Evolutionary conservation across 192 early-diverging fungal genomes (phyloP).

Genomic region (Gonapodya prolifera): DNA sequence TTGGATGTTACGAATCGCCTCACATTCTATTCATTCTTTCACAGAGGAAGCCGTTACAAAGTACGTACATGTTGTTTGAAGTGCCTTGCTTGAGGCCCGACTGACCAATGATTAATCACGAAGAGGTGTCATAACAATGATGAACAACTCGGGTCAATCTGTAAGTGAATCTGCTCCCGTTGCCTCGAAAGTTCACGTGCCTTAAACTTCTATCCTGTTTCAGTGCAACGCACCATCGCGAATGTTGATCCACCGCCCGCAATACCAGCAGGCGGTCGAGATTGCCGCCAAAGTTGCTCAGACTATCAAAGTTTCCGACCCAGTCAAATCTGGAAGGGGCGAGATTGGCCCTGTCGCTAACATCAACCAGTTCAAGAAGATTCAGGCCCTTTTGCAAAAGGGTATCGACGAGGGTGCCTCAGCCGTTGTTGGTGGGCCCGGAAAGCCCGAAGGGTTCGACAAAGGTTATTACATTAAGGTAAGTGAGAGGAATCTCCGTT

Average conservation of each 20-base stretch:
- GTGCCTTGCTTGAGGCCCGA: background rate
- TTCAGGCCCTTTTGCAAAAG: constrained; percentile 1
- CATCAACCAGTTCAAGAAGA: constrained; percentile 1
- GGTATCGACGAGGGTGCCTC: constrained; percentile 2
- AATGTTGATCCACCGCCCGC: background rate
- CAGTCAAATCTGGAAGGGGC: background rate
- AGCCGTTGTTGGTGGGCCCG: background rate
- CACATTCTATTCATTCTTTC: background rate
- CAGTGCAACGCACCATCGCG: constrained; percentile 4
- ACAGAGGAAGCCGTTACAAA: constrained; percentile 1
- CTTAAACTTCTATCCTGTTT: too few relatives aligned
- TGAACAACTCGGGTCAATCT: constrained; percentile 1
- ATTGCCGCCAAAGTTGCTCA: constrained; percentile 1
- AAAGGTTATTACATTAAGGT: constrained; percentile 2
- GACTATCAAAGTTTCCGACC: background rate
- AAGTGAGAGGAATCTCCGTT: too few relatives aligned
- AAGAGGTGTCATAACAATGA: constrained; percentile 1
- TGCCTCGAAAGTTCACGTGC: too few relatives aligned
- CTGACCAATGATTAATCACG: background rate
- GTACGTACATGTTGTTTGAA: background rate
- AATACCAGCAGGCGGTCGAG: background rate
- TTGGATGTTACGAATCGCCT: background rate
- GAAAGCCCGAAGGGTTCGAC: background rate
- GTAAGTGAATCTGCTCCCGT: background rate
- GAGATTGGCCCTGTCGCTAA: constrained; percentile 5